Evolutionary conservation across 2,329 filamentous ascomycete genomes (phyloP), one percentile per base, ranked within the genome.

Genomic region (Hirsutella thompsonii): DNA sequence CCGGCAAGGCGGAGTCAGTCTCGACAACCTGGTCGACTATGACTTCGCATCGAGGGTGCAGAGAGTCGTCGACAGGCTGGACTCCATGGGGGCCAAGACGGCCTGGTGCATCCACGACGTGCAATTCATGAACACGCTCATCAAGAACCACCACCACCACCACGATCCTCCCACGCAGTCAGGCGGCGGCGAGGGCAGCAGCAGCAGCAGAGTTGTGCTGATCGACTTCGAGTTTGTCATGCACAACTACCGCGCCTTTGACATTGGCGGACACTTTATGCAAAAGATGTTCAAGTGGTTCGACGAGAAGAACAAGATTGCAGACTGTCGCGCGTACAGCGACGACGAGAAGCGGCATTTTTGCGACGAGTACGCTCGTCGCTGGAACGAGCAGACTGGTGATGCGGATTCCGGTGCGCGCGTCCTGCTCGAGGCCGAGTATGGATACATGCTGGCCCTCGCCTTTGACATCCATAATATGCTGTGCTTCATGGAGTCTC

Each of bases 391-490:
- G 23, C 16, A 37, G n/a, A 47, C 44, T 5, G 46, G 47, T 2
- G 47, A 47, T 23, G 10, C 10, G n/a, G 46, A 48, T 32, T 39
- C 44, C 5, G 46, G 32, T 8, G 42, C 42, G 26, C 44, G 44
- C 40, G 41, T 49, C 6, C 38, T 42, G 34, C 14, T 32, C 4
- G 46, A 48, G 39, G 36, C 46, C 16, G 41, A 44, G 41, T 41
- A 40, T 18, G 46, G 46, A 11, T 48, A 42, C 28, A 21, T 46
- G 46, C 40, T 49, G 37, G 47, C 47, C 11, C 43, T 43, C 11
- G 34, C 47, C 8, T 49, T 49, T 43, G 47, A 49, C 20, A 39
- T 48, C 18, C 47, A 49, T 38, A 46, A 46, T 35, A 49, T 49
- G 46, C 41, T 47, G n/a, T 42, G 40, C 36, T 47, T 37, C 20